Conservation (phyloP, 768 basidiomycete species). For the Lyophyllum atratum region DNA sequence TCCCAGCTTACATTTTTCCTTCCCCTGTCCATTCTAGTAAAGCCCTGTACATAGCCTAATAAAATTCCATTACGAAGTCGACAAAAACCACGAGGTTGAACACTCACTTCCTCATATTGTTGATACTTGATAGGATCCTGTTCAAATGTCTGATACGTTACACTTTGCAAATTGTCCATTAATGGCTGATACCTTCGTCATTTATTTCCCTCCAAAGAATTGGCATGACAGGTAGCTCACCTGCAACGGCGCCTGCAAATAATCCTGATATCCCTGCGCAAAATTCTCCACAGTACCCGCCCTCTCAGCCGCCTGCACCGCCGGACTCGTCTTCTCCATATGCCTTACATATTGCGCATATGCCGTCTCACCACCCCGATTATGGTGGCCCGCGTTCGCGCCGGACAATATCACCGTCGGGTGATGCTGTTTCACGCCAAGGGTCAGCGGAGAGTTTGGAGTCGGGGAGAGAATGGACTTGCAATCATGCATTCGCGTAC, state of each 20-base stretch:
- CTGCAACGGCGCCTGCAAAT: conserved; percentile 92
- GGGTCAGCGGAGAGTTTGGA: conserved; percentile 2
- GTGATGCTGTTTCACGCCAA: conserved; percentile 59
- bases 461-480: conserved; percentile 24
- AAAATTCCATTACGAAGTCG: conserved; percentile 4
- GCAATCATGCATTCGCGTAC: conserved; percentile 89
- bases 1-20: conserved; percentile 59
- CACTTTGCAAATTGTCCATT: conserved; percentile 96
- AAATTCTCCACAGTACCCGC: conserved; percentile 85
- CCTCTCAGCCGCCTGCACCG: conserved; percentile 61
- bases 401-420: conserved; percentile 85
- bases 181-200: conserved; percentile 61
- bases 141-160: conserved; percentile 97
- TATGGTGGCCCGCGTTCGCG: conserved; percentile 64
- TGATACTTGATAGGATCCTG: conserved; percentile 96
- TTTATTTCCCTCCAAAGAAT: neutral
- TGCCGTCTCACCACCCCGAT: conserved; percentile 78
- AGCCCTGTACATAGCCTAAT: conserved; percentile 80
- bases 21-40: conserved; percentile 68
- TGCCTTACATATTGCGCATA: conserved; percentile 90
- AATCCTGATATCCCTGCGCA: conserved; percentile 93
- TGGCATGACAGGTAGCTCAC: conserved; percentile 34
- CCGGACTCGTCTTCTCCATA: conserved; percentile 76
- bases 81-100: neutral
- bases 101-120: conserved; percentile 86